Conservation (phyloP, 768 basidiomycete genomes). For the Trametopsis cervina region DNA sequence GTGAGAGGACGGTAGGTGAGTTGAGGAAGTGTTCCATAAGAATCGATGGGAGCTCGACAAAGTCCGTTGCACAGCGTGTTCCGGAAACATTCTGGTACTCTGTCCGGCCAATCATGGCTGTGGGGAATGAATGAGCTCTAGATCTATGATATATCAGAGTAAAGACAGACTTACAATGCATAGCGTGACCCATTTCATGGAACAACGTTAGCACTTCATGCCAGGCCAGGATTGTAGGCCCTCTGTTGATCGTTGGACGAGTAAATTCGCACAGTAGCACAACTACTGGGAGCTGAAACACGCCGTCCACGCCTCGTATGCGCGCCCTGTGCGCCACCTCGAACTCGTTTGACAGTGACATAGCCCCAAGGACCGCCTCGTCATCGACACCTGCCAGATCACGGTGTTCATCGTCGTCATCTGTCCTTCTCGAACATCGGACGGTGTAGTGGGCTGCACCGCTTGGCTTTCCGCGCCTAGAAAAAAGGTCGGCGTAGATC, state of each 20-base stretch:
- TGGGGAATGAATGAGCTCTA: conserved; percentile 1
- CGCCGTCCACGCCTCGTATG: conserved; percentile 56
- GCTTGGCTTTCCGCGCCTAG: conserved; percentile 74
- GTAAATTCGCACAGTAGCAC: conserved; percentile 88
- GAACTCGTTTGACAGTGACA: conserved; percentile 48
- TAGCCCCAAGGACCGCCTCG: conserved; percentile 23
- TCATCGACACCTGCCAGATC: conserved; percentile 43
- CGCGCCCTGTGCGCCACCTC: conserved; percentile 55
- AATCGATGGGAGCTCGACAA: conserved; percentile 96
- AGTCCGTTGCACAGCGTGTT: conserved; percentile 96
- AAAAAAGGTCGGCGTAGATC: conserved; percentile 92
- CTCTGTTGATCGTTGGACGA: conserved; percentile 48
- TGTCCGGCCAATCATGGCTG: conserved; percentile 97
- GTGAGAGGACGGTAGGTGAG: conserved; percentile 74
- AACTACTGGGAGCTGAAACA: conserved; percentile 85
- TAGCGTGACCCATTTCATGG: conserved; percentile 99
- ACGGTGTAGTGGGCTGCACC: conserved; percentile 98
- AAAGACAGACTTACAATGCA: conserved; percentile 79
- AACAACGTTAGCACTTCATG: conserved; percentile 91
- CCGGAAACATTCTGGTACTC: conserved; percentile 98
- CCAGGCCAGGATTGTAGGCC: conserved; percentile 79
- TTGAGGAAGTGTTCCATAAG: conserved; percentile 97
- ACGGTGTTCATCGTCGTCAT: conserved; percentile 76
- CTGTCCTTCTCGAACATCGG: conserved; percentile 85
- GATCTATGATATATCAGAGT: background rate